Conservation (phyloP, 208 protist species). For the Leptomonas seymouri region DNA sequence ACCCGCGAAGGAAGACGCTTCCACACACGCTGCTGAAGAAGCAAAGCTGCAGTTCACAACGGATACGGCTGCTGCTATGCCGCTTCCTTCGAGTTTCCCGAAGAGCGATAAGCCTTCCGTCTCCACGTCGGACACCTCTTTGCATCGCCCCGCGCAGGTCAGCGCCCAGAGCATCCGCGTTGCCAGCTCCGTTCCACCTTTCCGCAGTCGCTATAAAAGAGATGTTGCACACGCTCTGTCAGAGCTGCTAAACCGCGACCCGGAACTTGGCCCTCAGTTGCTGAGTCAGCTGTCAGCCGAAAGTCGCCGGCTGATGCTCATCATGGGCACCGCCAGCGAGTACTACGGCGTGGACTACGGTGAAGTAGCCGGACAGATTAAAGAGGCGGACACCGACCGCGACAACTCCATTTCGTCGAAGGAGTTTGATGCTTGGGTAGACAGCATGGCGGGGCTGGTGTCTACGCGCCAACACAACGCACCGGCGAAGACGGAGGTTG, state of each 20-base stretch:
- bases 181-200: conserved; percentile 29
- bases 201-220: conserved; percentile 55
- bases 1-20: too few species aligned
- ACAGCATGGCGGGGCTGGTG: conserved; percentile 24
- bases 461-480: conserved; percentile 29
- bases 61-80: too few species aligned
- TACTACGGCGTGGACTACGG: conserved; percentile 73
- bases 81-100: too few species aligned
- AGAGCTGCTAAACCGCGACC: conserved; percentile 59
- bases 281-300: conserved; percentile 69
- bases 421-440: conserved; percentile 78
- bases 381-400: conserved; percentile 67
- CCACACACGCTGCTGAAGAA: too few species aligned
- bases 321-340: conserved; percentile 84
- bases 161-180: conserved; percentile 12
- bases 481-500: neutral
- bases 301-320: conserved; percentile 70
- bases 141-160: neutral
- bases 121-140: neutral
- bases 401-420: conserved; percentile 76
- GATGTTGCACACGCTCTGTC: conserved; percentile 53
- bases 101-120: too few species aligned
- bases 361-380: conserved; percentile 73
- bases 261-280: conserved; percentile 40
- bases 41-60: too few species aligned